Base-by-base conservation (phyloP, 805 yeast genomes). In the Monosporozyma servazzii region DNA sequence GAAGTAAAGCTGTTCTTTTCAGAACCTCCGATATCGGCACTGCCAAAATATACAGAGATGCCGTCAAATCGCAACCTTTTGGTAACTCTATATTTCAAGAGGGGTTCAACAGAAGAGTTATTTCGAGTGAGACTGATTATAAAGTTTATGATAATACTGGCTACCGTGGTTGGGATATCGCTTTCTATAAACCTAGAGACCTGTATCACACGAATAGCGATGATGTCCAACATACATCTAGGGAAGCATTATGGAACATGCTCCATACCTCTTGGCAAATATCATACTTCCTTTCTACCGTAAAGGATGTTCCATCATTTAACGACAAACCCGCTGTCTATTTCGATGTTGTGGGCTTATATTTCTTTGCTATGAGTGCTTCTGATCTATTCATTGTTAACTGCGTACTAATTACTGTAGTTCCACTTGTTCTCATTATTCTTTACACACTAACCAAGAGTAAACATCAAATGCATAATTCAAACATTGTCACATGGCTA, bases 81-180 rank as follows among this genome's bases (percentile, higher is more conserved):
- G 96, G 86, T 3, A 79, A 81, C 51, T 87, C 96, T 0, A 66
- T 88, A 10, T 84, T 82, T 67, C 96, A 88, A 67, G 84, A 88
- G 66, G 96, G 93, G 1, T 89, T 89, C 68, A 80, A 84, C 61
- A 76, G 79, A 51, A 80, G 87, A 17, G 64, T 84, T 29, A 79
- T 90, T 33, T 75, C 75, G 50, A 84, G 95, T 57, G 91, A 88
- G 67, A 90, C 97, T 1, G 97, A 90, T 64, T 90, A 84, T 66
- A 78, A 80, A 55, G 80, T 88, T 3, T 90, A 88, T 63, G 66
- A 70, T 44, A 75, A 76, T 50, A 68, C 76, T 48, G 95, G 93
- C 0, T 64, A 88, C 48, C 75, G 95, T 56, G 97, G 97, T 10
- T 75, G 89, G 62, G 97, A 90, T 67, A 78, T 90, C 58, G 96